Base-by-base conservation (phyloP, 441 rosid species). In the Biscutella auriculata region DNA sequence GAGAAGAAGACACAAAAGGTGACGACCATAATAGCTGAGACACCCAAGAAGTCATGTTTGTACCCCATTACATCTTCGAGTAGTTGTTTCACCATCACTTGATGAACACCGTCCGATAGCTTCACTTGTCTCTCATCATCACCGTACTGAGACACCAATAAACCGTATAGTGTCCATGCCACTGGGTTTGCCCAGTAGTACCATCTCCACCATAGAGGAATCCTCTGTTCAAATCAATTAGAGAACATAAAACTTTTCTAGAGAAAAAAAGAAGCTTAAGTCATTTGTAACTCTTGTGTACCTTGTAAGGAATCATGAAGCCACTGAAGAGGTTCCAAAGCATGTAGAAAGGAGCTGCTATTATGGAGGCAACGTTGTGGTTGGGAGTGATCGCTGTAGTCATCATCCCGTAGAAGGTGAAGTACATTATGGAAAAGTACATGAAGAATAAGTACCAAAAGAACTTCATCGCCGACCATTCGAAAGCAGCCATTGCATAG, bases 341-440 rank as follows among this genome's bases (percentile, higher is more conserved):
- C 99, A 93, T 89, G 63, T 93, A 89, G 72, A 81, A 87, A 1
- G 99, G 99, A 2, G 97, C 99, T 36, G 99, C 81, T 26, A 93
- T 73, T 32, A 93, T 87, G 17, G 99, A 54, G 25, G 95, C 99
- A 33, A 93, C 96, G 3, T 89, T 83, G 71, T 93, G 99, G 69
- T 93, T 93, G 32, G 99, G 99, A 4, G 99, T 93, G 72, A 93
- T 57, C 4, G 98, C 95, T 3, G 98, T 89, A 2, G 89, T 93
- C 99, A 93, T 88, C 97, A 93, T 93, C 49, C 99, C 99, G 44
- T 93, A 93, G 50, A 83, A 85, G 52, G 99, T 93, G 87, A 93
- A 93, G 79, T 87, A 93, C 57, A 93, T 70, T 70, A 87, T 74
- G 5, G 91, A 87, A 45, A 87, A 85, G 68, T 87, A 93, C 99